phyloP scores from a whole-genome alignment of 768 basidiomycete genomes.

The Boletus patriciae region DNA sequence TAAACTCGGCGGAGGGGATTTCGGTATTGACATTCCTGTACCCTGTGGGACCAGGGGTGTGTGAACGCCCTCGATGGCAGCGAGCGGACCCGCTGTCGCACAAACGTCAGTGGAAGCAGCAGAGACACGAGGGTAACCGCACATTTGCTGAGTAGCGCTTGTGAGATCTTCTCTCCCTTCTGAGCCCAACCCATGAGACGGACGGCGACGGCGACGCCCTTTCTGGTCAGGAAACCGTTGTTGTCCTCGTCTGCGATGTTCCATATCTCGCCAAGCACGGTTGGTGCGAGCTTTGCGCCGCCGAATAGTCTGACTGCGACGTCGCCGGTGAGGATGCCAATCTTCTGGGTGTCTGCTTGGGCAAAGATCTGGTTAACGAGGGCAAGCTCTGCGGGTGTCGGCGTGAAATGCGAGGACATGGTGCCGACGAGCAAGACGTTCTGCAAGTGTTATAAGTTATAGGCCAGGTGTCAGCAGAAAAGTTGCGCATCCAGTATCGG shows the following conservation, averaged over 20 bases:
- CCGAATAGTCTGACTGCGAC: constrained; percentile 85
- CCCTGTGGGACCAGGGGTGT: constrained; percentile 53
- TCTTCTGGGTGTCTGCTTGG: constrained; percentile 72
- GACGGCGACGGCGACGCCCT: constrained; percentile 85
- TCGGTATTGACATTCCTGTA: constrained; percentile 56
- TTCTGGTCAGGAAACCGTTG: constrained; percentile 87
- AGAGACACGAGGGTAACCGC: constrained; percentile 31
- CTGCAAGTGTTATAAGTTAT: constrained; percentile 24
- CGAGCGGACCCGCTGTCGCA: constrained; percentile 73
- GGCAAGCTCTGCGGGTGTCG: constrained; percentile 49
- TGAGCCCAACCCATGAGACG: constrained; percentile 93
- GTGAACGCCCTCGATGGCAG: constrained; percentile 71
- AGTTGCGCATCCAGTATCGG: constrained; percentile 16
- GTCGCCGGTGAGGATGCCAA: constrained; percentile 86
- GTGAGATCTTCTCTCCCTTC: constrained; percentile 68
- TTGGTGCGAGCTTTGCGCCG: constrained; percentile 76
- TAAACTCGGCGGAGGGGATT: constrained; percentile 57
- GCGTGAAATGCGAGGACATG: constrained; percentile 47
- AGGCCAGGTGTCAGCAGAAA: background rate
- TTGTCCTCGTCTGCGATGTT: constrained; percentile 88
- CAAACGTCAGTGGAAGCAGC: constrained; percentile 13
- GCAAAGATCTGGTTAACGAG: constrained; percentile 74
- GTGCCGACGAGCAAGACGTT: constrained; percentile 2
- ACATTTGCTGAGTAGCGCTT: constrained; percentile 71
- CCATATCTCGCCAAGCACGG: constrained; percentile 91